A percentile compares a stretch with the other conserved stretches of the same genome.
Evolutionary conservation across 495 filamentous ascomycete species (phyloP).

Genomic region (Aspergillus campestris): DNA sequence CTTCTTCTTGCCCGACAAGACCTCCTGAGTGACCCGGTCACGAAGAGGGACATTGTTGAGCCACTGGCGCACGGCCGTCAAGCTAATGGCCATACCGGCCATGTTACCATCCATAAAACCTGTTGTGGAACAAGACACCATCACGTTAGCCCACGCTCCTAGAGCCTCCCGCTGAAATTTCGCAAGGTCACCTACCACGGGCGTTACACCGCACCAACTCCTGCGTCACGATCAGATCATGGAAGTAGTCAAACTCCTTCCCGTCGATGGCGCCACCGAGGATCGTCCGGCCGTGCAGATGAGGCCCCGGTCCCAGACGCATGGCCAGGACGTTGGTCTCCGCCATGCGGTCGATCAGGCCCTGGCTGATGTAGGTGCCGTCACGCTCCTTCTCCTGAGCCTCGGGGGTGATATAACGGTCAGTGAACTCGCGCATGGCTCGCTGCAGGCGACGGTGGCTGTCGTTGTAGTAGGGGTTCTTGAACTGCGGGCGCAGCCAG

Average conservation of each 20-base stretch:
- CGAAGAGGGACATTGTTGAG: slow-evolving; percentile 58
- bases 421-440: slow-evolving; percentile 67
- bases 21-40: slow-evolving; percentile 58
- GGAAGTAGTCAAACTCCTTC: slow-evolving; percentile 82
- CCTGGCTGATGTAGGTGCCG: slow-evolving; percentile 67
- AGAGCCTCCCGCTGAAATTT: slow-evolving; percentile 3
- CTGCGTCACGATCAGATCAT: slow-evolving; percentile 70
- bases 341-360: slow-evolving; percentile 70
- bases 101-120: slow-evolving; percentile 51
- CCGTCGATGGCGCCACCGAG: slow-evolving; percentile 64
- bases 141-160: slow-evolving; percentile 31
- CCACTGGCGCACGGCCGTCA: slow-evolving; percentile 78
- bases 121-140: slow-evolving; percentile 6
- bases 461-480: slow-evolving; percentile 75
- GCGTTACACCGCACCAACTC: slow-evolving; percentile 63
- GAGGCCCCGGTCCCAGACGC: slow-evolving; percentile 77
- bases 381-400: slow-evolving; percentile 70
- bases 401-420: slow-evolving; percentile 61
- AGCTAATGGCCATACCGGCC: slow-evolving; percentile 76
- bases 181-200: slow-evolving; percentile 35
- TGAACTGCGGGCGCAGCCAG: slow-evolving; percentile 73
- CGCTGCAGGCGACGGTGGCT: slow-evolving; percentile 62
- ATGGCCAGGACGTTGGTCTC: slow-evolving; percentile 67
- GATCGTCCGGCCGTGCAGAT: slow-evolving; percentile 61
- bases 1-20: slow-evolving; percentile 75